A percentile compares a stretch with the other conserved stretches of the same genome.
Conservation (phyloP, 805 yeast species). For the Lipomyces spencermartinsiae region DNA sequence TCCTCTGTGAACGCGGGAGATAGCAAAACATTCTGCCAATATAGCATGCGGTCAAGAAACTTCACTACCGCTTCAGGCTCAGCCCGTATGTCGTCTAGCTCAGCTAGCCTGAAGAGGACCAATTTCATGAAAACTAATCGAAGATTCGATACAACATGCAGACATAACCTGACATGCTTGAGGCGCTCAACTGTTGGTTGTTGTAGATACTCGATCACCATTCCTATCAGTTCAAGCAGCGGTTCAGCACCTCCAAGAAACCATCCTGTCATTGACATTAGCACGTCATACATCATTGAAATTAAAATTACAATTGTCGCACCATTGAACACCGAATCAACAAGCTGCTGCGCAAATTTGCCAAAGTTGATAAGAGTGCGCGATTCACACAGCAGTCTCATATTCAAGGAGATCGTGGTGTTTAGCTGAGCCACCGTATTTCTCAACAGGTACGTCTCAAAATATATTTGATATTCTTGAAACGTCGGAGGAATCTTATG, state of each 20-base stretch:
- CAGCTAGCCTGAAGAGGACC: slow-evolving; percentile 33
- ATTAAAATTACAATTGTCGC: background rate
- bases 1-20: slow-evolving; percentile 36
- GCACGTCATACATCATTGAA: background rate
- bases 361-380: slow-evolving; percentile 37
- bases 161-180: slow-evolving; percentile 30
- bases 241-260: slow-evolving; percentile 40
- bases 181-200: slow-evolving; percentile 33
- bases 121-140: slow-evolving; percentile 32
- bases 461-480: slow-evolving; percentile 37
- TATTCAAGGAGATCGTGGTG: slow-evolving; percentile 31
- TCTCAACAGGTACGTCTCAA: slow-evolving; percentile 38
- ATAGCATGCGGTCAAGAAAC: slow-evolving; percentile 33
- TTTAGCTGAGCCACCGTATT: slow-evolving; percentile 37
- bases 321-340: slow-evolving; percentile 36
- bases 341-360: slow-evolving; percentile 31
- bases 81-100: slow-evolving; percentile 30
- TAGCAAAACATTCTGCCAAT: slow-evolving; percentile 38
- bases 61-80: slow-evolving; percentile 23
- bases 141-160: slow-evolving; percentile 23
- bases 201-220: slow-evolving; percentile 37
- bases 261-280: slow-evolving; percentile 26
- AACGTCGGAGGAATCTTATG: slow-evolving; percentile 38
- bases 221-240: slow-evolving; percentile 36
- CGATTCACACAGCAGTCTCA: slow-evolving; percentile 28